Evolutionary conservation across 108 stramenopile genomes (phyloP).

Genomic region (Epithemia pelagica): DNA sequence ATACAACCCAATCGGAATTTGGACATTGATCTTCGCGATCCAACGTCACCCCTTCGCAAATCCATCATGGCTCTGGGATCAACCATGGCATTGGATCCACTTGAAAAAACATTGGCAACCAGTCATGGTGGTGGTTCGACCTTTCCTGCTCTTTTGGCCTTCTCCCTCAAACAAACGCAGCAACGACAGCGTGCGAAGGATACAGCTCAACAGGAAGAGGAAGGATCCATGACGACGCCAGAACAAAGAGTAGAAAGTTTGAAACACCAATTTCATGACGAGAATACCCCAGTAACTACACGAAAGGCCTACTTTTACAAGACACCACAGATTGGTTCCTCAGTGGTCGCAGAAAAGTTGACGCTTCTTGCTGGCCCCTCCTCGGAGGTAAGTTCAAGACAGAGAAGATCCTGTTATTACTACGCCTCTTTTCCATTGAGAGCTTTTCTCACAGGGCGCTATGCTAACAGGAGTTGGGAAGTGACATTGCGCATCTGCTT

Average conservation of each 20-base stretch:
- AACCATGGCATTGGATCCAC: not conserved
- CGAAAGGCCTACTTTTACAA: slow-evolving; percentile 76
- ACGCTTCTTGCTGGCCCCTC: slow-evolving; percentile 68
- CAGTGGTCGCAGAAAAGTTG: slow-evolving; percentile 42
- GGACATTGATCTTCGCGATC: not conserved
- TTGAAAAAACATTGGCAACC: not conserved
- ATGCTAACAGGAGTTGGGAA: slow-evolving; percentile 40
- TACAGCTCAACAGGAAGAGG: not conserved
- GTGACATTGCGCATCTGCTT: slow-evolving; percentile 72
- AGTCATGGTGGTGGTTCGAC: slow-evolving; percentile 3
- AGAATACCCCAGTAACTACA: slow-evolving; percentile 38
- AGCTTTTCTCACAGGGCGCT: too few relatives aligned
- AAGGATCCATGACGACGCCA: not conserved
- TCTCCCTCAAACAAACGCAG: not conserved
- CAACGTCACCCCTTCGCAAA: not conserved
- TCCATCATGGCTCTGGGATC: not conserved
- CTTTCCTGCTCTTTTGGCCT: not conserved
- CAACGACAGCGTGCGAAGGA: too few relatives aligned
- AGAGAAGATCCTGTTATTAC: too few relatives aligned
- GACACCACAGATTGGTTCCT: slow-evolving; percentile 35
- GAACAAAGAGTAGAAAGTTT: slow-evolving; percentile 7
- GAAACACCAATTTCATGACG: not conserved
- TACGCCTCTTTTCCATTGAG: not conserved
- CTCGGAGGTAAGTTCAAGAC: slow-evolving; percentile 22
- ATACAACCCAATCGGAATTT: slow-evolving; percentile 5